Conservation (phyloP, 139 green algal genomes). For the Chlamydomonas sphaeroides region DNA sequence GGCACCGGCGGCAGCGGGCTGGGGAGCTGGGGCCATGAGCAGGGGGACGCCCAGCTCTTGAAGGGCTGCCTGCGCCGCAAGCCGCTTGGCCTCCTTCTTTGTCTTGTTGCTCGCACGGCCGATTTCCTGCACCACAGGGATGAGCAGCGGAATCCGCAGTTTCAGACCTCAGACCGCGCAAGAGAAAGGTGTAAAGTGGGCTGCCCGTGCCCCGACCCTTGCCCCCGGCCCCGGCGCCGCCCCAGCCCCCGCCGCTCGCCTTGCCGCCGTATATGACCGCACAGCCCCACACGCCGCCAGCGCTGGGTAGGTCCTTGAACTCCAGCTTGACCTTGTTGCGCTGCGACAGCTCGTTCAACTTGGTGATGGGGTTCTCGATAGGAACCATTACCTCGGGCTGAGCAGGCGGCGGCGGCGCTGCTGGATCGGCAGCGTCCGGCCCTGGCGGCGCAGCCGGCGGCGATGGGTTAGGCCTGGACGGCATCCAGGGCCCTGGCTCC, state of each 20-base stretch:
- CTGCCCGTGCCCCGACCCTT: no score
- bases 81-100: conserved; percentile 38
- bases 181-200: no score
- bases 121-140: conserved; percentile 28
- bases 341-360: conserved; percentile 38
- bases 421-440: background rate
- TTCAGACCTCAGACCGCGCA: no score
- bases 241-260: conserved; percentile 1
- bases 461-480: no score
- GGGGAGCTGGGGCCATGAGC: background rate
- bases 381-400: no score
- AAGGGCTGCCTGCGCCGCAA: background rate
- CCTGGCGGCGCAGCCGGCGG: background rate
- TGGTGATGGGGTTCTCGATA: conserved; percentile 26
- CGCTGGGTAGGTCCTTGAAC: background rate
- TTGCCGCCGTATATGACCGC: conserved; percentile 3
- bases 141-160: no score
- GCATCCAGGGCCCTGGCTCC: conserved; percentile 22
- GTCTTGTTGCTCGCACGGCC: background rate
- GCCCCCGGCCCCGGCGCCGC: background rate
- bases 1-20: background rate
- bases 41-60: background rate
- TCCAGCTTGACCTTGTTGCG: conserved; percentile 7
- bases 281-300: background rate
- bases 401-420: background rate